Evolutionary conservation across 2,329 filamentous ascomycete genomes (phyloP).

Genomic region (Capronia coronata): DNA sequence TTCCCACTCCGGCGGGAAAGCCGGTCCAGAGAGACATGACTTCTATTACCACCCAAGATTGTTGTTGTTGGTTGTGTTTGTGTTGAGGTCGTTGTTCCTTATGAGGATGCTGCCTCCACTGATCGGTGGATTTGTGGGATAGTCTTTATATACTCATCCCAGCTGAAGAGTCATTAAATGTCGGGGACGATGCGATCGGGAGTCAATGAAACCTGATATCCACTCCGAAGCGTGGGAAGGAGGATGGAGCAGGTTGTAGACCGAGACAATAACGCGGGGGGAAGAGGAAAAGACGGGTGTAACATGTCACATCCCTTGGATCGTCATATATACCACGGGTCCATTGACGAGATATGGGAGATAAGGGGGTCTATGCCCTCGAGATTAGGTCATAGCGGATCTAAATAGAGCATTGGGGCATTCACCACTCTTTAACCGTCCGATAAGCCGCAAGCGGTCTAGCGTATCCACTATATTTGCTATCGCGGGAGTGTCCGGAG

Average conservation of each 20-base stretch:
- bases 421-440: too few relatives aligned
- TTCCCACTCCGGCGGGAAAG: slow-evolving; percentile 12
- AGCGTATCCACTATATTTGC: too few relatives aligned
- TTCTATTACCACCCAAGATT: background rate
- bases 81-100: background rate
- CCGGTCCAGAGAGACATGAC: slow-evolving; percentile 23
- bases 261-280: too few relatives aligned
- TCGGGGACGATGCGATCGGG: background rate
- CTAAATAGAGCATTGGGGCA: too few relatives aligned
- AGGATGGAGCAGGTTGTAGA: slow-evolving; percentile 2
- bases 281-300: too few relatives aligned
- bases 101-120: background rate
- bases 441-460: too few relatives aligned
- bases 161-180: background rate
- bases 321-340: too few relatives aligned
- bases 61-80: background rate
- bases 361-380: too few relatives aligned
- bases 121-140: background rate
- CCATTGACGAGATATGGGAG: too few relatives aligned
- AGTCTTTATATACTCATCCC: background rate
- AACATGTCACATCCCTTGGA: too few relatives aligned
- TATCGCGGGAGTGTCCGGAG: background rate
- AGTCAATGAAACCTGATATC: slow-evolving; percentile 6
- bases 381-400: too few relatives aligned
- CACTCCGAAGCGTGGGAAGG: background rate